Evolutionary conservation across 208 protist species (phyloP), one percentile per base, ranked within the genome.

Genomic region (Wallacemonas sp.): DNA sequence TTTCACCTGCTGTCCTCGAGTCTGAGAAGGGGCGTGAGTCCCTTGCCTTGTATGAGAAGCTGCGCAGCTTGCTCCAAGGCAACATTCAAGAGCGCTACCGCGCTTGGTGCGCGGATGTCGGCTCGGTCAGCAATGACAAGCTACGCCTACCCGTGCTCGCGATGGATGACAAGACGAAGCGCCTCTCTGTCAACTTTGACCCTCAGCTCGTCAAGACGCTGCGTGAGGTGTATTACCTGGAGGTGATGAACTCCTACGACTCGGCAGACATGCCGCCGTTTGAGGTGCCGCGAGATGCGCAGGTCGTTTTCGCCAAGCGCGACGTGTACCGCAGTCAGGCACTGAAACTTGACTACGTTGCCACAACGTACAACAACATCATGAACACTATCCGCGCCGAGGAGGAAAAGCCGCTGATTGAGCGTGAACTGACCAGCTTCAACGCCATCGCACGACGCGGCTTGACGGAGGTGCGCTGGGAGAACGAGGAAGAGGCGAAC

Each of bases 191-290:
- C 44, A 99, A 99, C 79, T 98, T 99, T 72, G 97, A 99, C 72
- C 68, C 92, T n/a, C 82, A 83, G 3, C 86, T 99, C 15, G 92
- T 98, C 22, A 89, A 93, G 63, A 93, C 98, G 46, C 81, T 99
- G 42, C 87, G 93, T 52, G 98, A 99, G 77, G 93, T 98, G 34
- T 97, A 97, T 73, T 99, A 99, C 76, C 61, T 99, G 21, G 88
- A 97, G 66, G 79, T 94, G 19, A 87, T 98, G 57, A 97, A 97
- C 72, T 92, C 92, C 17, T 93, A 88, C 79, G 82, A 93, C 29
- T 54, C 60, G 39, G 30, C 69, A 13, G 59, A 54, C 52, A 75
- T 85, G 5, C 74, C 76, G 60, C 67, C 77, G 32, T 95, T 97
- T 30, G 83, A 87, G 41, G 79, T 98, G 36, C 94, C 94, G 8